Percentiles rank a stretch among this genome's conserved stretches.
Conservation (phyloP, 1,139 yeast genomes). For the Kurtzmaniella quercitrusa region DNA sequence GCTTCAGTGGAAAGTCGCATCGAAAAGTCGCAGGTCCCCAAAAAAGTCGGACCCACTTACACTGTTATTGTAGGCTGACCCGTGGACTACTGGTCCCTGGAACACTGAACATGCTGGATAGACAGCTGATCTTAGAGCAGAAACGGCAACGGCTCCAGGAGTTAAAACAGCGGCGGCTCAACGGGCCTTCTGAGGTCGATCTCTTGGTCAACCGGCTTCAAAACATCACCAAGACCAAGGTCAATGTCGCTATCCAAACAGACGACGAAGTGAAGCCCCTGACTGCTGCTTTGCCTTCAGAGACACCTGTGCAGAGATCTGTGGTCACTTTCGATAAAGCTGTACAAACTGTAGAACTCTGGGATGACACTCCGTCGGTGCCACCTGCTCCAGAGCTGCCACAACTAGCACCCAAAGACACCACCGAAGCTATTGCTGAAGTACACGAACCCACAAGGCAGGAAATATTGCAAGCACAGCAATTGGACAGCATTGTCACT, state of each 20-base stretch:
- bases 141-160: slow-evolving; percentile 41
- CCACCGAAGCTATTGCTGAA: slow-evolving; percentile 1
- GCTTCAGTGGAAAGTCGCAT: background rate
- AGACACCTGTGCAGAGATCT: background rate
- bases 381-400: background rate
- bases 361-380: background rate
- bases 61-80: too few relatives aligned
- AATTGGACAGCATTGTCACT: background rate
- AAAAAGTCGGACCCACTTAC: too few relatives aligned
- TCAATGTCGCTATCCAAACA: slow-evolving; percentile 26
- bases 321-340: slow-evolving; percentile 26
- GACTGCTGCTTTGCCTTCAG: background rate
- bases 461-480: background rate
- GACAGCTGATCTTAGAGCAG: slow-evolving; percentile 37
- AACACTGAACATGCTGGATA: slow-evolving; percentile 20
- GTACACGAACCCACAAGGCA: slow-evolving; percentile 2
- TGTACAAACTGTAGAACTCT: slow-evolving; percentile 19
- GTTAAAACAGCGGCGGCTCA: slow-evolving; percentile 28
- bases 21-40: background rate
- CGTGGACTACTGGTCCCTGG: background rate
- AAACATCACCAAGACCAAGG: slow-evolving; percentile 10
- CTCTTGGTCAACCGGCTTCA: slow-evolving; percentile 17
- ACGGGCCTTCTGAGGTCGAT: slow-evolving; percentile 15
- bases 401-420: background rate
- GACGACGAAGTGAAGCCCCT: slow-evolving; percentile 9